Evolutionary conservation across 2,329 filamentous ascomycete genomes (phyloP), one percentile per base, ranked within the genome.

Genomic region (Fusarium equiseti): DNA sequence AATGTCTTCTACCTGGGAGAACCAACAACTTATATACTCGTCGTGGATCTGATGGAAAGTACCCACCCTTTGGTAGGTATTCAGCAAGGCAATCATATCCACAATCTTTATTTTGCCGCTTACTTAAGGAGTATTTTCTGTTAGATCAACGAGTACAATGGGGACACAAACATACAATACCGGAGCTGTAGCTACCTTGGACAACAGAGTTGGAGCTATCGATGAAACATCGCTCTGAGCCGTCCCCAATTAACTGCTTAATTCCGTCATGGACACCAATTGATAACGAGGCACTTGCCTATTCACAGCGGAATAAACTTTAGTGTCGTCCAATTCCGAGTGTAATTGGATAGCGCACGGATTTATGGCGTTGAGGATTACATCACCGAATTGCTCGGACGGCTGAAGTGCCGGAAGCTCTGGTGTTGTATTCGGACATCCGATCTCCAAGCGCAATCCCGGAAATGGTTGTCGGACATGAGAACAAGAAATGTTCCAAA

Each of bases 401-500:
- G 24, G 59, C 8, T 27, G 29, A 22, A 49, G 10, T 35, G 22
- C 46, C 48, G 24, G 24, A 42, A 29, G 38, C 32, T n/a, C n/a
- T 50, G n/a, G 10, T 66, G 54, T 35, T 35, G 43, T n/a, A 40
- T 15, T 70, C 73, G 71, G 69, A 67, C 29, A 63, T 70, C 35
- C 38, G 13, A 56, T 32, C 20, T 45, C 7, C 27, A 20, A 7
- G 11, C 24, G 11, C 45, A 73, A 73, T 64, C 44, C 60, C 69
- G 66, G 22, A n/a, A 16, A 49, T 50, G 35, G 8, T 10, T 12
- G 10, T 67, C 69, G 71, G 71, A 67, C 32, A 64, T 73, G 44
- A 8, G 27, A 4, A 18, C 11, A 31, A 22, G 29, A 51, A 49
- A 69, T 76, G 46, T 73, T 75, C 74, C 71, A 73, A 75, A 66